Evolutionary conservation across 257 asterid genomes (phyloP), one percentile per base, ranked within the genome.

Genomic region (Fraxinus anomala): DNA sequence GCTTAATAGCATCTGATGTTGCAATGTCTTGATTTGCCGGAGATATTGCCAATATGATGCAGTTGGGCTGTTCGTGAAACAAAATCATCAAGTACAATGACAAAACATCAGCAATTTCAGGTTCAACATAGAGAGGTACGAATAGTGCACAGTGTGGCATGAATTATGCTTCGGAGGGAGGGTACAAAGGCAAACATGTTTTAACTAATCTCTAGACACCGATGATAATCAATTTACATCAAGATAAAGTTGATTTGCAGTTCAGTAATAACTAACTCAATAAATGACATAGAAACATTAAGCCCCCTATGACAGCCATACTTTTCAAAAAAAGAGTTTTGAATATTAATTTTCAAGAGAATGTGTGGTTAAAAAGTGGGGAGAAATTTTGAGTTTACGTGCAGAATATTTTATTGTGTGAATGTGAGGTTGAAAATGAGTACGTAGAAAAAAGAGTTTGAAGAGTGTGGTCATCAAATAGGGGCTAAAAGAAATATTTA

Each of bases 11-110:
- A 88, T 95, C 99, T 19, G 98, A 95, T 6, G 99, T 95, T 13
- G 99, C 99, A 34, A 95, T 95, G 83, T 95, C 99, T 83, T 94
- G 98, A 86, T 94, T 94, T 2, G 99, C 99, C 19, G 99, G 99
- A 80, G 99, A 91, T 75, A 94, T 91, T 79, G 98, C 98, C 81
- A 95, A 82, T 80, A 95, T 95, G 81, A 93, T 85, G 83, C 92
- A 81, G 87, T 91, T 93, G 70, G 99, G 99, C 99, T 95, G 80
- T 85, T 77, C 28, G 72, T 12, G 70, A 19, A 56, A 82, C 75
- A 75, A 70, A 24, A 82, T 33, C 21, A 24, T 31, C 68, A 51
- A 7, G 28, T 44, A 70, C 42, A 5, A 24, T 23, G 24, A 19
- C 0, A 16, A 37, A 72, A 61, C 28, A 61, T 16, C 12, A 14